Percentiles rank a stretch among this genome's conserved stretches.
Conservation (phyloP, 371 early-diverging fungal species). For the Mucor irregularis region DNA sequence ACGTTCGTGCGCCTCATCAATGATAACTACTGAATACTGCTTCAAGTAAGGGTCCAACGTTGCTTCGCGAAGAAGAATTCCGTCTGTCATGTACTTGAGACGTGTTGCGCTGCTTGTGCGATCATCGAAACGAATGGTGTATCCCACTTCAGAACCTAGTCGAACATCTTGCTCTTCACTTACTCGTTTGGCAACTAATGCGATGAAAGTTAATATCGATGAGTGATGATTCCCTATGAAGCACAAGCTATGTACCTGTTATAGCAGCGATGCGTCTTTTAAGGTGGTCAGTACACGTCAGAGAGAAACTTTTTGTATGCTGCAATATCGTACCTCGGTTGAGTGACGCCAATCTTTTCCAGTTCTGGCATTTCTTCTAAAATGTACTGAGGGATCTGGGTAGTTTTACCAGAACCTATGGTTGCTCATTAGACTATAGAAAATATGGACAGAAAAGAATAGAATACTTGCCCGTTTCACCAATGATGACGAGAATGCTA, state of each 20-base stretch:
- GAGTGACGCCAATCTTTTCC: constrained; percentile 69
- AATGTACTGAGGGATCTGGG: constrained; percentile 91
- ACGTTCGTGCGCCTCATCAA: constrained; percentile 97
- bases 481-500: constrained; percentile 72
- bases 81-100: constrained; percentile 92
- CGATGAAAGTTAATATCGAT: background rate
- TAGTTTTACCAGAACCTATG: constrained; percentile 89
- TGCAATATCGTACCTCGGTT: constrained; percentile 73
- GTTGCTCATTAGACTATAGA: background rate
- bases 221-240: too few relatives aligned
- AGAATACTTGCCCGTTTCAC: constrained; percentile 73
- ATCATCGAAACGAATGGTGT: constrained; percentile 86
- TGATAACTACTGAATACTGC: constrained; percentile 75
- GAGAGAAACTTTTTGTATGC: background rate
- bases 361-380: constrained; percentile 60
- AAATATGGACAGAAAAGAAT: background rate
- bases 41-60: constrained; percentile 61
- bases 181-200: constrained; percentile 80
- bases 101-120: constrained; percentile 61
- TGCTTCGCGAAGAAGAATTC: constrained; percentile 81
- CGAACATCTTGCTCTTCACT: constrained; percentile 68
- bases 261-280: constrained; percentile 88
- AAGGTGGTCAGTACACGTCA: background rate
- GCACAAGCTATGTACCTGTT: constrained; percentile 44
- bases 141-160: constrained; percentile 75